Evolutionary conservation across 768 basidiomycete genomes (phyloP), one percentile per base, ranked within the genome.

Genomic region (Mycena metata): DNA sequence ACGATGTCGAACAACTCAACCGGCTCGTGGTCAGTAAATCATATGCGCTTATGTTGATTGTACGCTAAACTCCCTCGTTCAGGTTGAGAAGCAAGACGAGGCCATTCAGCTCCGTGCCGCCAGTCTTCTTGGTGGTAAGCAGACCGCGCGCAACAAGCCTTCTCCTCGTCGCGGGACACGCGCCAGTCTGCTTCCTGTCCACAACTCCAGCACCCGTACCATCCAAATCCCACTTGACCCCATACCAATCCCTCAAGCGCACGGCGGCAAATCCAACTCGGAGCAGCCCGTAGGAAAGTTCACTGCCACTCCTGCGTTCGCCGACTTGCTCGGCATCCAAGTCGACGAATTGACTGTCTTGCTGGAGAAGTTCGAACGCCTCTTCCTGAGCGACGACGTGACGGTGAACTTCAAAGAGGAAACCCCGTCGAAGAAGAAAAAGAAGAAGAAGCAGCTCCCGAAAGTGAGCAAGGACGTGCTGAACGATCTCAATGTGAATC

Each of bases 151-250:
- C 55, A 55, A 24, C 36, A 50, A 23, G 10, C 41, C 55, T 17
- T 50, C 65, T 58, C 66, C 66, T 57, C 60, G 60, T 47, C 67
- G 67, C 56, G 60, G 67, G 36, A 63, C 55, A 33, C 67, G 60
- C 55, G 67, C 60, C 55, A 58, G 49, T 60, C 36, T 68, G 52
- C 47, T 21, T 62, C 60, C 67, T 46, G 54, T 33, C 41, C 54
- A 24, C 55, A 58, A 68, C 42, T 49, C 55, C 47, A 17, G 67
- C 49, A 63, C 52, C 30, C 56, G 60, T 47, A 56, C 56, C 13
- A 51, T 68, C 46, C 17, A 68, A 33, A 68, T 68, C 42, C 67
- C 67, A 23, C 67, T 68, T n/a, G 30, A 68, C 47, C 67, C 67
- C 39, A 36, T 58, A 21, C 39, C 46, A 47, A 43, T 62, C 49